Conservation (phyloP, 1,139 yeast species). For the Lodderomyces margitis region DNA sequence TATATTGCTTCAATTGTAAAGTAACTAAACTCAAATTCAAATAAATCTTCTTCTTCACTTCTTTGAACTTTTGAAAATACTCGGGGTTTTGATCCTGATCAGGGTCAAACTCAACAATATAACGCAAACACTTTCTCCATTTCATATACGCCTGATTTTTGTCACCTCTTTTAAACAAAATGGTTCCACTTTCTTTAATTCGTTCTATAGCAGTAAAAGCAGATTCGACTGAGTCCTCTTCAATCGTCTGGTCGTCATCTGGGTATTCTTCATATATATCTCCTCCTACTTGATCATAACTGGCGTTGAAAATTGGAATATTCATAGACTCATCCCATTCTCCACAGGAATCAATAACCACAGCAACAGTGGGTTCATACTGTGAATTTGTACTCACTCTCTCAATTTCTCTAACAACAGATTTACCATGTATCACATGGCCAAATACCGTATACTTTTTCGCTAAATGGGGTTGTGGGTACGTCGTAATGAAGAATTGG, state of each 20-base stretch:
- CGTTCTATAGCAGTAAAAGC: conserved; percentile 50
- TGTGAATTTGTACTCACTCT: conserved; percentile 41
- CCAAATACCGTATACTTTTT: conserved; percentile 84
- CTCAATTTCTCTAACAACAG: conserved; percentile 67
- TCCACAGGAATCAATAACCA: conserved; percentile 63
- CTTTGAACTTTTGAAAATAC: conserved; percentile 47
- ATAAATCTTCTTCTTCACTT: conserved; percentile 59
- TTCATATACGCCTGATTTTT: conserved; percentile 54
- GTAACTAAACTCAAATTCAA: conserved; percentile 57
- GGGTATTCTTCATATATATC: conserved; percentile 76
- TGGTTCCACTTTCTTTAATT: conserved; percentile 67
- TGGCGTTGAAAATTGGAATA: conserved; percentile 60
- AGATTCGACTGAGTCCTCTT: conserved; percentile 54
- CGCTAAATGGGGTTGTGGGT: conserved; percentile 67
- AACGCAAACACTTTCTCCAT: conserved; percentile 61
- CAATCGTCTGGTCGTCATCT: conserved; percentile 61
- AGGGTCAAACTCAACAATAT: conserved; percentile 69
- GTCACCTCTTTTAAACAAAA: conserved; percentile 53
- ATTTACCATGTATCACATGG: conserved; percentile 58
- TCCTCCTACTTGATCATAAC: conserved; percentile 60
- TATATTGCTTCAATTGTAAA: conserved; percentile 46
- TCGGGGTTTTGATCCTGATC: conserved; percentile 65
- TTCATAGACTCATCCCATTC: conserved; percentile 53
- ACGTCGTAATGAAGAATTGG: conserved; percentile 78
- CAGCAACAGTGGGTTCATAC: conserved; percentile 44